Base-by-base conservation (phyloP, 176 grass and related monocot genomes). In the Aegilops bicornis region DNA sequence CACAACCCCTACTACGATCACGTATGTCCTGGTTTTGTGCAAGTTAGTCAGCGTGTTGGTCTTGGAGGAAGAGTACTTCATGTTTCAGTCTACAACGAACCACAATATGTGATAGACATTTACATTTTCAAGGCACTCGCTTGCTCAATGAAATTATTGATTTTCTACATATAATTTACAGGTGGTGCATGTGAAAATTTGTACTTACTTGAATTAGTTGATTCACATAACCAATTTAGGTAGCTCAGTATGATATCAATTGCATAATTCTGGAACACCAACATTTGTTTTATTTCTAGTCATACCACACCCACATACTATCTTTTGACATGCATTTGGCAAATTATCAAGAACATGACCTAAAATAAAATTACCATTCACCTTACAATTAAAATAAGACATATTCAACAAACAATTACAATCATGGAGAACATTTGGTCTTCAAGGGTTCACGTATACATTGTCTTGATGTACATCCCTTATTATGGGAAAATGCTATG, bases 11-110 rank as follows among this genome's bases (percentile, higher is more conserved):
- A 40, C n/a, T 7, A 20, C 30, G 81, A 89, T 59, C 82, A 79
- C 11, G 1, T 10, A 2, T 89, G 81, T 12, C 73, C 87, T 69
- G 73, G 87, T 63, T 89, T 89, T 16, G 82, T 89, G 40, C 82
- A 89, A 89, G 20, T 70, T 47, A 83, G 24, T 17, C 20, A 48
- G 25, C 25, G 32, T 65, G 27, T 84, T 84, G 37, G 33, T 45
- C 25, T 79, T n/a, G 87, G 87, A 35, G 63, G 33, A 50, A 76
- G 52, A 73, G 1, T 80, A 63, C 13, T 2, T 2, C 75, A 75
- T 3, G 32, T 79, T 80, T 89, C 87, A 31, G 4, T 43, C 5
- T 85, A 63, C 14, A 25, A 78, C 48, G 82, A 82, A 71, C 65
- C 31, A 7, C 87, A 85, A 36, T 66, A 42, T 81, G 15, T 10